phyloP scores from a whole-genome alignment of 345 rosid species.

The Gossypium anomalum region DNA sequence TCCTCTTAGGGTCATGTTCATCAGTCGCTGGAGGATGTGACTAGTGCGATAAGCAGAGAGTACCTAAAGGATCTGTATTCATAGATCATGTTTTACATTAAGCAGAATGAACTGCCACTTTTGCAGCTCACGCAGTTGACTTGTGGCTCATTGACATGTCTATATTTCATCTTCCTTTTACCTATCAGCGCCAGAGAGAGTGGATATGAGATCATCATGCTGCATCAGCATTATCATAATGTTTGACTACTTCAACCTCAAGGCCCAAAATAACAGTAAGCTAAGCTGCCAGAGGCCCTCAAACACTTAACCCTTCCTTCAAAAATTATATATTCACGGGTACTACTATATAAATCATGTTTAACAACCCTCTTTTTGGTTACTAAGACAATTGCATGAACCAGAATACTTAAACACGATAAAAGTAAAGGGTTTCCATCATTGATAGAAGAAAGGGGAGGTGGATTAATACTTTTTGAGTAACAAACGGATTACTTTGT shows the following conservation, averaged over 20 bases:
- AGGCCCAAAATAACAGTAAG: not conserved
- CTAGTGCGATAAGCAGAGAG: too few species aligned
- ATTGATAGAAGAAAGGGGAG: too few species aligned
- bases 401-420: too few species aligned
- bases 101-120: not conserved
- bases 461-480: too few species aligned
- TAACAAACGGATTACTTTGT: too few species aligned
- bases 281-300: not conserved
- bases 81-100: not conserved
- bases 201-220: not conserved
- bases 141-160: not conserved
- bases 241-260: not conserved
- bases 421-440: too few species aligned
- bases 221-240: not conserved
- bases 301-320: not conserved
- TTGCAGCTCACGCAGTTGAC: not conserved
- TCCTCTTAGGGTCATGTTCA: slow-evolving; percentile 40
- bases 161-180: not conserved
- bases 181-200: not conserved
- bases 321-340: too few species aligned
- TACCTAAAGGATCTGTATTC: too few species aligned
- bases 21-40: slow-evolving; percentile 84
- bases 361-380: not conserved
- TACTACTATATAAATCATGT: not conserved
- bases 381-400: too few species aligned